Conservation (phyloP, 768 basidiomycete species). For the Collybiopsis luxurians region DNA sequence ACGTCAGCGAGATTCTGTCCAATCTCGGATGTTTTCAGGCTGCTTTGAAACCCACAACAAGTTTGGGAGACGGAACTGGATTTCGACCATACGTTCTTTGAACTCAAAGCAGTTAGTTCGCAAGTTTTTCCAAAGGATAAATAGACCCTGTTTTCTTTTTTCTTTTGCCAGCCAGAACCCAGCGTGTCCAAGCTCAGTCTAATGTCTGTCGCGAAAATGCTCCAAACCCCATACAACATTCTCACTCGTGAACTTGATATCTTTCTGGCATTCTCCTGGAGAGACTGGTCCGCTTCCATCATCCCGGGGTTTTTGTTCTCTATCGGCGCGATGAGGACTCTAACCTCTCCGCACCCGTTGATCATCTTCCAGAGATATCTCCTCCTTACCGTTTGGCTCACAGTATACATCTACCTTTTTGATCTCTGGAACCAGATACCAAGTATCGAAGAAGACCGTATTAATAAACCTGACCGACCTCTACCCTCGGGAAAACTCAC, state of each 20-base stretch:
- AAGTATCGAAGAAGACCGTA: constrained; percentile 17
- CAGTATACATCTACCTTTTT: constrained; percentile 16
- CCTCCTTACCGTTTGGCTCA: constrained; percentile 13
- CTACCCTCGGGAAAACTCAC: constrained; percentile 19
- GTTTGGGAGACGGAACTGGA: no score
- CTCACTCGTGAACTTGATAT: constrained; percentile 6
- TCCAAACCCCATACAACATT: not conserved
- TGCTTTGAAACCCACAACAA: no score
- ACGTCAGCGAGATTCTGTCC: no score
- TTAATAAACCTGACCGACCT: constrained; percentile 22
- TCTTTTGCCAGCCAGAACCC: no score
- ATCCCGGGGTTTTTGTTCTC: constrained; percentile 11
- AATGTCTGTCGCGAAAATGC: no score
- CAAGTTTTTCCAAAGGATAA: no score
- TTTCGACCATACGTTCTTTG: no score
- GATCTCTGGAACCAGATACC: constrained; percentile 19
- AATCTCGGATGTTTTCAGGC: no score
- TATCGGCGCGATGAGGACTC: constrained; percentile 5
- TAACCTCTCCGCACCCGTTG: not conserved
- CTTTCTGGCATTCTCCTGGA: constrained; percentile 12
- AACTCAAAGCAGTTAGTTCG: no score
- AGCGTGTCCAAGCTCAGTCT: no score
- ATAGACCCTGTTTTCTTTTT: no score
- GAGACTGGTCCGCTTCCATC: constrained; percentile 12
- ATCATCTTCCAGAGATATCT: not conserved